A percentile compares a stretch with the other conserved stretches of the same genome.
phyloP scores from a whole-genome alignment of 768 basidiomycete species.

The Suillus decipiens region DNA sequence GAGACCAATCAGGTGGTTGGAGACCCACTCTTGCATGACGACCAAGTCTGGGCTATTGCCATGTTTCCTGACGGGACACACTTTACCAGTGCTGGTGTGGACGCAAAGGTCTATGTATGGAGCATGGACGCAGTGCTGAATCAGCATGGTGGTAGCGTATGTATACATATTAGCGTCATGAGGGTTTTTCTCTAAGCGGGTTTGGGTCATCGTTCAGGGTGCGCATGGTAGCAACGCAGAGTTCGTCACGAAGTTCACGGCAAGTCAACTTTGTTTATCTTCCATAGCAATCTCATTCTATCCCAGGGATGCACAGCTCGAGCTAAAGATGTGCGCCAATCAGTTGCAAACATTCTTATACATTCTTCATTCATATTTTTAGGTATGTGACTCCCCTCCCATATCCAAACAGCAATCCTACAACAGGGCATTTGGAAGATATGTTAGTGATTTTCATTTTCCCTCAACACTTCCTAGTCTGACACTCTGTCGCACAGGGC shows the following conservation, averaged over 20 bases:
- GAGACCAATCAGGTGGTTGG: background rate
- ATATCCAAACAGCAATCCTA: background rate
- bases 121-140: background rate
- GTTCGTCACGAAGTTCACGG: background rate
- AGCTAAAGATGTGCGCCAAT: background rate
- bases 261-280: background rate
- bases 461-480: background rate
- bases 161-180: background rate
- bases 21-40: no score
- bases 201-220: background rate
- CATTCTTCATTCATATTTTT: background rate
- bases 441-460: background rate
- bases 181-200: background rate
- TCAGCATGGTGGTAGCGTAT: background rate
- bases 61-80: no score
- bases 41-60: no score
- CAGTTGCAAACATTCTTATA: background rate
- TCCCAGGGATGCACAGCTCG: background rate
- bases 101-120: background rate
- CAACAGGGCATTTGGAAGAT: background rate
- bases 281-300: background rate
- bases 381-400: background rate
- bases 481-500: background rate
- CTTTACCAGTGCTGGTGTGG: background rate
- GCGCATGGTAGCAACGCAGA: background rate